Conservation (phyloP, 2,329 filamentous ascomycete genomes). For the Blastomyces parvus region DNA sequence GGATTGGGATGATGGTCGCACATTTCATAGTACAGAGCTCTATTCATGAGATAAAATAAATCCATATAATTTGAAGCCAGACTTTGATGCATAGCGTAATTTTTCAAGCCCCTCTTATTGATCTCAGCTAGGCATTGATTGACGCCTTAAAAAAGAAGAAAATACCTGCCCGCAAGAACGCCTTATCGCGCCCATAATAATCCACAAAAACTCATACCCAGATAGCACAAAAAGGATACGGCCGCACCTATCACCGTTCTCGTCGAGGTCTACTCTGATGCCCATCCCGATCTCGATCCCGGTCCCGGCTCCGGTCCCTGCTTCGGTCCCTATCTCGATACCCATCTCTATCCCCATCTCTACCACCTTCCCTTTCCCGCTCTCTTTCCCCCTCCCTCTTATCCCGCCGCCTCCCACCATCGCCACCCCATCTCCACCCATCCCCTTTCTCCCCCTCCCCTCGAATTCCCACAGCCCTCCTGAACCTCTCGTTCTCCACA, state of each 20-base stretch:
- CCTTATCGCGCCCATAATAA: neutral
- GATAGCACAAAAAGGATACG: neutral
- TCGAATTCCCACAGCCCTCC: slow-evolving; percentile 77
- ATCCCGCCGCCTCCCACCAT: slow-evolving; percentile 11
- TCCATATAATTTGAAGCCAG: neutral
- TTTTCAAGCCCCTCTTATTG: neutral
- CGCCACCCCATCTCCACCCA: slow-evolving; percentile 16
- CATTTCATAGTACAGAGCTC: neutral
- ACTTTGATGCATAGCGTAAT: neutral
- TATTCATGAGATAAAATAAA: neutral
- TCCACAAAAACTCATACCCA: neutral
- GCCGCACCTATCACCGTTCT: neutral
- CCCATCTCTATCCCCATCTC: neutral
- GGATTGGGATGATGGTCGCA: neutral
- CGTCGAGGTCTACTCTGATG: slow-evolving; percentile 5
- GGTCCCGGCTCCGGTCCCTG: neutral
- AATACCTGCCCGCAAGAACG: neutral
- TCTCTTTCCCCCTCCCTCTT: slow-evolving; percentile 8
- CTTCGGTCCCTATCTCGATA: slow-evolving; percentile 4
- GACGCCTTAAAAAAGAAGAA: no score
- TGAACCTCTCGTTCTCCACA: slow-evolving; percentile 80
- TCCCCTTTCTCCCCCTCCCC: slow-evolving; percentile 84
- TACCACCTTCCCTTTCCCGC: slow-evolving; percentile 16
- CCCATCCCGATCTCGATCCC: slow-evolving; percentile 4
- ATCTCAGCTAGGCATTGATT: no score